Conservation (phyloP, 2,329 filamentous ascomycete species). For the Aspergillus tubingensis region DNA sequence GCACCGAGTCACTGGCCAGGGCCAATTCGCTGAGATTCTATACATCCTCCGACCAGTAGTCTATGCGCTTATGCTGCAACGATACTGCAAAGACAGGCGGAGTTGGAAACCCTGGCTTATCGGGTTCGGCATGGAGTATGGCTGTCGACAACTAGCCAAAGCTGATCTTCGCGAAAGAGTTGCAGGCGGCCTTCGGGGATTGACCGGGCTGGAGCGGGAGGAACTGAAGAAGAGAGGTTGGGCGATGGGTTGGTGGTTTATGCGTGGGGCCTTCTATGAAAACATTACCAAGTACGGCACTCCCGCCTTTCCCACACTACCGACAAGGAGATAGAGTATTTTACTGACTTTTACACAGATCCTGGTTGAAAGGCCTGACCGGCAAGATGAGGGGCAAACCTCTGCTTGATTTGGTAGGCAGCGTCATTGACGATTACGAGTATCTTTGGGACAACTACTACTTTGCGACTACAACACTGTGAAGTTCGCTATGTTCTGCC, state of each 20-base stretch:
- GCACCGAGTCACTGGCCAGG: constrained; percentile 70
- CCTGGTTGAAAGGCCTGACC: constrained; percentile 69
- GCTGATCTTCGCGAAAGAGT: constrained; percentile 63
- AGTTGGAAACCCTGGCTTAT: constrained; percentile 92
- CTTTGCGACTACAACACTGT: constrained; percentile 68
- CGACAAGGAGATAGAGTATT: neutral
- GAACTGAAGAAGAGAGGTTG: constrained; percentile 86
- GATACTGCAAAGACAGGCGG: constrained; percentile 68
- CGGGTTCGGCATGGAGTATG: constrained; percentile 81
- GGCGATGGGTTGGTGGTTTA: constrained; percentile 91
- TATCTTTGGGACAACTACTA: constrained; percentile 99
- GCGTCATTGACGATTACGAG: constrained; percentile 92
- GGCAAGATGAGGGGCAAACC: constrained; percentile 70
- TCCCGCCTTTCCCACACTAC: neutral
- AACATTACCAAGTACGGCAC: constrained; percentile 69
- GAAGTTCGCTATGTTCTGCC: constrained; percentile 9
- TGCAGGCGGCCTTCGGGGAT: constrained; percentile 70
- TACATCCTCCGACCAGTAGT: constrained; percentile 87
- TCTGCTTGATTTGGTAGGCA: constrained; percentile 77
- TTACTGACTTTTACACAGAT: constrained; percentile 43
- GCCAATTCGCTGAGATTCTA: constrained; percentile 83
- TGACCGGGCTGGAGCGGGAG: constrained; percentile 84
- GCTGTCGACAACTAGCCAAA: constrained; percentile 80
- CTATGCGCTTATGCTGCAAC: constrained; percentile 81
- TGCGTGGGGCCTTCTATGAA: constrained; percentile 97